Evolutionary conservation across 768 basidiomycete species (phyloP).

Genomic region (Auricularia heimuer): DNA sequence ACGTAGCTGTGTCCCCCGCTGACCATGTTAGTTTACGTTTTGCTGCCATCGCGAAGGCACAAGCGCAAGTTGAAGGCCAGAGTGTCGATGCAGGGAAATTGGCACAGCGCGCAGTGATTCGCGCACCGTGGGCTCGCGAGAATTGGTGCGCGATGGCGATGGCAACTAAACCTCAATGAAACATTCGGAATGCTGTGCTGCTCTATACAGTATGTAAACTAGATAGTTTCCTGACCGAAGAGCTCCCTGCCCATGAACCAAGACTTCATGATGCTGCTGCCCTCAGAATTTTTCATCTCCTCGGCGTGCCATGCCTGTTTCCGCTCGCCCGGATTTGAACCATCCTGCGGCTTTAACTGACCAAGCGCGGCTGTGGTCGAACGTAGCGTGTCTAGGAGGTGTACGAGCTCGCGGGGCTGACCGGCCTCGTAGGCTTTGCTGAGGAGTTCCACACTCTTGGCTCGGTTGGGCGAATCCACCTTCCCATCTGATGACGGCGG

Average conservation of each 20-base stretch:
- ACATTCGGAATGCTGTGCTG: too few species aligned
- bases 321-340: background rate
- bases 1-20: background rate
- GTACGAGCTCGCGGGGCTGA: conserved; percentile 11
- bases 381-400: conserved; percentile 11
- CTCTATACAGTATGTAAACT: background rate
- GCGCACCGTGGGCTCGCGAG: background rate
- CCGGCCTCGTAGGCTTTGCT: conserved; percentile 7
- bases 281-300: background rate
- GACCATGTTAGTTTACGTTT: background rate
- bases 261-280: background rate
- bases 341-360: background rate
- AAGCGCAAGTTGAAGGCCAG: background rate
- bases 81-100: too few species aligned
- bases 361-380: background rate
- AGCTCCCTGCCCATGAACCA: background rate
- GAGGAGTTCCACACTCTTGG: conserved; percentile 9
- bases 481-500: background rate
- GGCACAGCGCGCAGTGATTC: too few species aligned
- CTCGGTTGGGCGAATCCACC: background rate
- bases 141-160: background rate
- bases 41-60: background rate
- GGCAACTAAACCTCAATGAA: too few species aligned
- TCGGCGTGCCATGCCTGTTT: background rate
- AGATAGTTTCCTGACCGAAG: background rate